These are phyloP conservation scores for Globisporangium sylvaticum DNA, from an alignment of 352 stramenopile genomes.

Conservation along the genomic window DNA sequence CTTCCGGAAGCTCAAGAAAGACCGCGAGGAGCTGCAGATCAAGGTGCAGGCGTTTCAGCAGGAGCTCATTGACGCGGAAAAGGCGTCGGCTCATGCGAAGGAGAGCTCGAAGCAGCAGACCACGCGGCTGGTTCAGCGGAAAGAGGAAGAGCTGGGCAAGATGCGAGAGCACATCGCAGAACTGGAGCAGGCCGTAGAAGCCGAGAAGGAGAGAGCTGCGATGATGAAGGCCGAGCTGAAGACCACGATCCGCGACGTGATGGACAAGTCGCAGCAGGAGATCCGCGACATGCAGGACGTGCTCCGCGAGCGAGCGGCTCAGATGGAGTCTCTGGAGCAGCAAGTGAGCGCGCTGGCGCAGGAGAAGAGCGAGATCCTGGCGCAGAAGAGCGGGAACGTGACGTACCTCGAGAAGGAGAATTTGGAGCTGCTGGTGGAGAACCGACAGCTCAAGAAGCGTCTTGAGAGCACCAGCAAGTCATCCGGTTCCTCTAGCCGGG, in stretches of 20 bases:
- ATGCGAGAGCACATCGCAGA: slow-evolving; percentile 41
- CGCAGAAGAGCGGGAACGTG: slow-evolving; percentile 35
- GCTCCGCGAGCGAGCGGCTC: slow-evolving; percentile 43
- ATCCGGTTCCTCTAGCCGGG: background rate
- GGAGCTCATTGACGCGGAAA: slow-evolving; percentile 16
- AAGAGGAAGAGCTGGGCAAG: slow-evolving; percentile 38
- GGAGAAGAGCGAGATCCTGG: slow-evolving; percentile 24
- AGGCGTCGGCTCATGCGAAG: slow-evolving; percentile 1
- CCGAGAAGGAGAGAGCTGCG: slow-evolving; percentile 28
- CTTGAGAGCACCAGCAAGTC: slow-evolving; percentile 21
- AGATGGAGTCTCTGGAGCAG: slow-evolving; percentile 35
- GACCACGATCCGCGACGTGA: slow-evolving; percentile 26
- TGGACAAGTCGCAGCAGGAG: slow-evolving; percentile 50
- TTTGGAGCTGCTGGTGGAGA: slow-evolving; percentile 57
- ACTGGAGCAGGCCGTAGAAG: slow-evolving; percentile 28
- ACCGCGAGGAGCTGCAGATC: slow-evolving; percentile 43
- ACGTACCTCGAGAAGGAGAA: slow-evolving; percentile 70
- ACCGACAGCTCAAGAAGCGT: slow-evolving; percentile 47
- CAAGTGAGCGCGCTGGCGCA: slow-evolving; percentile 25
- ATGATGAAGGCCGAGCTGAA: slow-evolving; percentile 30
- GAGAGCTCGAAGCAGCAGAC: slow-evolving; percentile 22
- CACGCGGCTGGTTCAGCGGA: slow-evolving; percentile 23
- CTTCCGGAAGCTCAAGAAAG: slow-evolving; percentile 64
- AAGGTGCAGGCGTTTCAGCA: slow-evolving; percentile 37
- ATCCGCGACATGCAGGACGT: slow-evolving; percentile 45